Conservation (phyloP, 2,329 filamentous ascomycete species). For the Fusarium veterinarium region DNA sequence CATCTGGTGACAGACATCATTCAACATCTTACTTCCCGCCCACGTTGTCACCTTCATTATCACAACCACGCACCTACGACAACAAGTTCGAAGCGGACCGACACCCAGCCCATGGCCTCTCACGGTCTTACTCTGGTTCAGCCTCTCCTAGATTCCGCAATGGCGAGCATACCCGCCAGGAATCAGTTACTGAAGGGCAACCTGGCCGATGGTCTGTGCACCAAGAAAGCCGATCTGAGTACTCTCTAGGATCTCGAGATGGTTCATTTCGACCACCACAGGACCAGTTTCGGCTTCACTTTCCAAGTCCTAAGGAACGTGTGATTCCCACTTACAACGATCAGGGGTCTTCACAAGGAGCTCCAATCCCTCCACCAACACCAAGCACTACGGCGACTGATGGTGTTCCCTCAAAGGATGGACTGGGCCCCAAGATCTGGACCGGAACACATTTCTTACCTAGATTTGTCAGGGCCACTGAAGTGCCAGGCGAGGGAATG, state of each 20-base stretch:
- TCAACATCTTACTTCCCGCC: constrained; percentile 62
- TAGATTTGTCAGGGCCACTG: constrained; percentile 71
- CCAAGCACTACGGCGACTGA: constrained; percentile 53
- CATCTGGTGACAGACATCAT: constrained; percentile 54
- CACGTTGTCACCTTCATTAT: constrained; percentile 49
- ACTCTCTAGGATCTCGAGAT: constrained; percentile 58
- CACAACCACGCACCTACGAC: constrained; percentile 61
- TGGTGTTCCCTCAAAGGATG: constrained; percentile 65
- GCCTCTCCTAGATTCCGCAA: constrained; percentile 59
- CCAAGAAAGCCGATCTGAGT: constrained; percentile 59
- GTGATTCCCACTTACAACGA: constrained; percentile 43
- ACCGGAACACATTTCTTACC: constrained; percentile 75
- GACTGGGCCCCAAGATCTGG: constrained; percentile 75
- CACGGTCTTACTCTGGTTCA: constrained; percentile 55
- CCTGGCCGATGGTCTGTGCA: constrained; percentile 53
- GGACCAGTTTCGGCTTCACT: constrained; percentile 51
- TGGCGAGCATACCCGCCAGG: constrained; percentile 50
- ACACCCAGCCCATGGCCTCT: constrained; percentile 44
- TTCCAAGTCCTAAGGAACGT: constrained; percentile 52
- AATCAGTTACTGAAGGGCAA: constrained; percentile 53
- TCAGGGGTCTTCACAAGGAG: constrained; percentile 40
- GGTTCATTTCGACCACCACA: constrained; percentile 48
- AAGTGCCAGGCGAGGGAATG: constrained; percentile 80
- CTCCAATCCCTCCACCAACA: constrained; percentile 45
- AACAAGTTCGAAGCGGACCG: constrained; percentile 58